These are phyloP conservation scores for Flagelloscypha sp. DNA, from an alignment of 768 basidiomycete genomes.

Conservation along the genomic window DNA sequence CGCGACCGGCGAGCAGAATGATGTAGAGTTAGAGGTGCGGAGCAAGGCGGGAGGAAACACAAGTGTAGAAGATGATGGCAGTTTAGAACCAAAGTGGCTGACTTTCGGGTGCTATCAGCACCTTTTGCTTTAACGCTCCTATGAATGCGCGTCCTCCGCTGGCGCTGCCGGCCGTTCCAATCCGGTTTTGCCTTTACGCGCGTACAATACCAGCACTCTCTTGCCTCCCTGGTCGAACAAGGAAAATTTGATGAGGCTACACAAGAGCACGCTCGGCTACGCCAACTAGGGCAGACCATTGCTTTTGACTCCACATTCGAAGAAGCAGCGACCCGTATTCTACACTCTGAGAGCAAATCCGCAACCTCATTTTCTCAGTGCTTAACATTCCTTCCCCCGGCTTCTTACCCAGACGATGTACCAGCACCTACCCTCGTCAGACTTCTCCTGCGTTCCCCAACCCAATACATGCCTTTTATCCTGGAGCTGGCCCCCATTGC, in stretches of 20 bases:
- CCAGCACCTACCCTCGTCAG: conserved; percentile 20
- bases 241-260: conserved; percentile 23
- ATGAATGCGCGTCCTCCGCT: conserved; percentile 7
- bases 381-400: no score
- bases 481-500: conserved; percentile 33
- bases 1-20: conserved; percentile 37
- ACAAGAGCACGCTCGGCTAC: no score
- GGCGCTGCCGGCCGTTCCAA: conserved; percentile 14
- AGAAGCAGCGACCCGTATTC: conserved; percentile 24
- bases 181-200: conserved; percentile 6
- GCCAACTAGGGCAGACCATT: neutral
- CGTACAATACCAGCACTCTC: conserved; percentile 10
- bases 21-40: conserved; percentile 7
- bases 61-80: conserved; percentile 4
- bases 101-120: conserved; percentile 1
- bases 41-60: conserved; percentile 8
- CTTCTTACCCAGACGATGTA: conserved; percentile 22
- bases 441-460: conserved; percentile 20
- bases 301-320: conserved; percentile 24
- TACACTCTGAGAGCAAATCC: conserved; percentile 18
- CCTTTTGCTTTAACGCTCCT: conserved; percentile 9
- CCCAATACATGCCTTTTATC: conserved; percentile 27
- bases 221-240: conserved; percentile 20
- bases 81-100: conserved; percentile 3
- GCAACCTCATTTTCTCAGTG: no score